Evolutionary conservation across 352 stramenopile species (phyloP), one percentile per base, ranked within the genome.

Genomic region (Globisporangium mamillatum): DNA sequence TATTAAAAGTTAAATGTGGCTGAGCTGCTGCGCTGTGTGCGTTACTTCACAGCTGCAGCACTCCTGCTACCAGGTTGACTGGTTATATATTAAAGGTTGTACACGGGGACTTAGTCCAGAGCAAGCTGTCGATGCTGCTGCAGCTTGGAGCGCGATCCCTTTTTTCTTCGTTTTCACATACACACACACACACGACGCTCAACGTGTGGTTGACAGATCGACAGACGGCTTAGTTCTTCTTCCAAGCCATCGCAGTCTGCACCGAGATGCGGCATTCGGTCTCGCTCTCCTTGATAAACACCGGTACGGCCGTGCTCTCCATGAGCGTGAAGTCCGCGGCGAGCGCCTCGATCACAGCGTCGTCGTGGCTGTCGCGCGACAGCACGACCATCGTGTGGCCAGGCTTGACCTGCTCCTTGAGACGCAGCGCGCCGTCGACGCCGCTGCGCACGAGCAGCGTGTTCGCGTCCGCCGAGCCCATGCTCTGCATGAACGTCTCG

Each of bases 381-480:
- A 92, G 70, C 55, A 89, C 80, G 41, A 91, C 79, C 67, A 90
- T 72, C 58, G 87, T 73, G 44, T 88, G 74, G n/a, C 80, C 79
- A 3, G 44, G 64, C 41, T 80, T 73, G 46, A 91, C 72, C 70
- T 88, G 76, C 63, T 82, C 78, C 67, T 86, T 77, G 52, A 91
- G 71, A 34, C 81, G 74, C 64, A 61, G 27, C 8, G 74, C 81
- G 48, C 74, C 77, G 6, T 85, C 64, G 8, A 76, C 74, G 29
- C 76, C 84, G 57, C 77, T 79, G 29, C 80, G 78, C 27, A 86
- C 75, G 8, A 82, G 70, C 67, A 81, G 63, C 27, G 70, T 78
- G 53, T 68, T 22, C 20, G 20, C 50, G 69, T 57, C 41, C 54
- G 74, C 60, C 66, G 73, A 34, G 58, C 62, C 14, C 48, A 66